Percentiles rank a stretch among this genome's conserved stretches.
Evolutionary conservation across 306 rosid genomes (phyloP).

Genomic region (Cucurbita moschata): DNA sequence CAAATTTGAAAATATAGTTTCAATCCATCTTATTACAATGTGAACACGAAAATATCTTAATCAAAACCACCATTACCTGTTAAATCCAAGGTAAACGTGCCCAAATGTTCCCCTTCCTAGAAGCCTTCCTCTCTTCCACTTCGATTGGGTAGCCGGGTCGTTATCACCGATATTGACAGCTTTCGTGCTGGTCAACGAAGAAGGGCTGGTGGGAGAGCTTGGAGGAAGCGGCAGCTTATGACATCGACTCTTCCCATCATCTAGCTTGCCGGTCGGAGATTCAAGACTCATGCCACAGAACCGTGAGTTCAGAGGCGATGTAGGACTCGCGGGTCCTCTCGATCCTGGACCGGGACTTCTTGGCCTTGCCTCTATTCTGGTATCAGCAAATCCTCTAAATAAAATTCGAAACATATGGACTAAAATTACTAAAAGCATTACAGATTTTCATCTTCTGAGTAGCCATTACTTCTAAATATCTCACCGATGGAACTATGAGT

Average conservation of each 20-base stretch:
- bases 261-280: conserved; percentile 62
- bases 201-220: conserved; percentile 82
- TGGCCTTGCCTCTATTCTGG: conserved; percentile 35
- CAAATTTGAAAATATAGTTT: conserved; percentile 5
- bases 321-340: conserved; percentile 81
- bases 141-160: conserved; percentile 25
- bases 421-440: conserved; percentile 6
- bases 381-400: conserved; percentile 45
- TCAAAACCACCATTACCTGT: conserved; percentile 36
- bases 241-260: conserved; percentile 56
- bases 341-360: conserved; percentile 78
- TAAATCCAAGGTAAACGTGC: conserved; percentile 84
- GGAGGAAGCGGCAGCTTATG: conserved; percentile 96
- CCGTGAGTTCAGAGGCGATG: conserved; percentile 77
- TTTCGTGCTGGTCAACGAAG: conserved; percentile 33
- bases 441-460: background rate
- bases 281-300: conserved; percentile 37
- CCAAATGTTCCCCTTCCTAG: conserved; percentile 95
- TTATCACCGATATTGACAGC: conserved; percentile 21
- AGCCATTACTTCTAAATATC: conserved; percentile 3
- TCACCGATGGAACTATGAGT: background rate
- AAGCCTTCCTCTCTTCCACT: conserved; percentile 92
- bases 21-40: background rate
- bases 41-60: background rate
- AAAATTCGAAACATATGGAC: conserved; percentile 14